Evolutionary conservation across 257 asterid genomes (phyloP), one percentile per base, ranked within the genome.

Genomic region (Nicotiana otophora): DNA sequence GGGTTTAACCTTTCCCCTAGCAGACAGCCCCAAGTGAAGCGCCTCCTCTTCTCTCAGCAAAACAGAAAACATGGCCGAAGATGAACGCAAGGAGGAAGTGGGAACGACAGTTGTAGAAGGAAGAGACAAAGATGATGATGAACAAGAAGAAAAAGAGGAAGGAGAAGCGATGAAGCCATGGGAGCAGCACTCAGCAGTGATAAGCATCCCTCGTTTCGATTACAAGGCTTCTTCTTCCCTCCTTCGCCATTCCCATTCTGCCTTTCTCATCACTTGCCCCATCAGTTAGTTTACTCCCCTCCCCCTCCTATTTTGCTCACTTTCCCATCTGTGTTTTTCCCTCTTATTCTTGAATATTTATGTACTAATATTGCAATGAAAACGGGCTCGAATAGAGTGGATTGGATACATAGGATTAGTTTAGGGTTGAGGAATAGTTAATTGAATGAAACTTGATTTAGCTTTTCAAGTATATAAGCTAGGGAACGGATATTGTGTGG

Each of bases 151-250:
- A 23, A 57, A 20, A 67, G 76, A 84, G 54, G n/a, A 36, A 34
- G n/a, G 78, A 39, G 82, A 86, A 77, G 87, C 82, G 54, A 87
- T 89, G 92, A 87, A 89, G 81, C 92, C 92, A 77, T 89, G 92
- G 92, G 92, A 89, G 75, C 92, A 89, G 78, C 92, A 89, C 65
- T 85, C 90, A 8, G 85, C 88, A n/a, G 90, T 89, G 48, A 89
- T 89, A 28, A 86, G 88, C 88, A 83, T 89, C 68, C 90, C 90
- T 77, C 89, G 90, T 11, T 89, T 70, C 69, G 88, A 89, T 84
- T 89, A 89, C 87, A 86, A 81, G 12, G 90, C 92, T 55, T 83
- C 90, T 10, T 84, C 89, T 85, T 82, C 88, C 28, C 80, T 89
- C 30, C 87, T 87, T 46, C 70, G 62, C 5, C 83, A 86, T 11